Base-by-base conservation (phyloP, 768 basidiomycete species). In the Phanerochaete sordida region DNA sequence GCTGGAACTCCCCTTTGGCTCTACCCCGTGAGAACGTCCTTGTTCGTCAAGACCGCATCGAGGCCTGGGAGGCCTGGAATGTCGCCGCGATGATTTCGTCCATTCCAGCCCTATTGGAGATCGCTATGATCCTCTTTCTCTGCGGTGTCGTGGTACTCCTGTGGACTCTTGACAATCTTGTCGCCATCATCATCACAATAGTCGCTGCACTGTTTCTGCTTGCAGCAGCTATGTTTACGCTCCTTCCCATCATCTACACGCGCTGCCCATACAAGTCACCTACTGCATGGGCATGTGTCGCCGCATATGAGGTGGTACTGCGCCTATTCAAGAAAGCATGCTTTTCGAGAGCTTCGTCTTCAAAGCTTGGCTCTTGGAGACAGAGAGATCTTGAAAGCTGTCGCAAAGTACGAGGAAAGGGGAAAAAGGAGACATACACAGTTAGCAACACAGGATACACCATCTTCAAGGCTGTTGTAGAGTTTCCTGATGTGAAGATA, bases 181-280 rank as follows among this genome's bases (percentile, higher is more conserved):
- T 60, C 15, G 59, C 59, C 1, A 30, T 12, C 19, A 26, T 47
- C 21, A 26, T 60, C 26, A 60, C 59, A 15, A 13, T 50, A 13
- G 9, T 37, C 4, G 59, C 44, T 12, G 13, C 30, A 1, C 12
- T 55, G 5, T 33, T 56, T 16, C 24, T 60, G 30, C n/a, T 46
- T 15, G 26, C 30, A 9, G 30, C 30, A 27, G 26, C 26, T 12
- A 13, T 30, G 2, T 13, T 55, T 3, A 60, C 51, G 27, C 16
- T 60, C 24, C 39, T 55, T 2, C 59, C 59, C n/a, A 43, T 50
- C n/a, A 4, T 60, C 28, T 31, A 11, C 43, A 50, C 28, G 6
- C 13, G 52, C 8, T 60, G 59, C 31, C 59, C 59, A 9, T 60
- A 60, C 45, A 60, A 60, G 30, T 60, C 59, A n/a, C 43, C 59